A percentile compares a stretch with the other conserved stretches of the same genome.
These are phyloP conservation scores for Candida pseudoglaebosa DNA, from an alignment of 805 yeast genomes.

Conservation along the genomic window DNA sequence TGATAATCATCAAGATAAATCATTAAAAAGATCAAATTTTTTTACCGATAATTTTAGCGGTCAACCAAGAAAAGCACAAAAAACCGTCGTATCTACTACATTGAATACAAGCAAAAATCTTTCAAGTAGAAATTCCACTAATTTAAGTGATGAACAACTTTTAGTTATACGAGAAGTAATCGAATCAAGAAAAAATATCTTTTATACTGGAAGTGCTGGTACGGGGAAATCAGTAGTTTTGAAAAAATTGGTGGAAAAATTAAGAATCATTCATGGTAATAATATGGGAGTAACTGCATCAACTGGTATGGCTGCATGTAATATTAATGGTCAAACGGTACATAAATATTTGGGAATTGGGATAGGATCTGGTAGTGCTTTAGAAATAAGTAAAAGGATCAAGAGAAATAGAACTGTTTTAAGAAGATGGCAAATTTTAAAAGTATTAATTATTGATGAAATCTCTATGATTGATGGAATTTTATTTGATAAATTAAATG, in stretches of 20 bases:
- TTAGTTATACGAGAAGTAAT: constrained; percentile 50
- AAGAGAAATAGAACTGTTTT: constrained; percentile 39
- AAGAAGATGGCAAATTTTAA: constrained; percentile 61
- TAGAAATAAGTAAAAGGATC: constrained; percentile 45
- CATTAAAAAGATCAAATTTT: neutral
- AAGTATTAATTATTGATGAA: constrained; percentile 84
- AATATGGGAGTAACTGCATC: constrained; percentile 88
- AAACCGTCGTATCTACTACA: neutral
- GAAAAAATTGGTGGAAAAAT: constrained; percentile 54
- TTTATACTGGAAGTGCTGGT: constrained; percentile 84
- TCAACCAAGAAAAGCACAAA: constrained; percentile 1
- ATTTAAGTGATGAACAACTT: constrained; percentile 39
- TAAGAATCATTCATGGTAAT: constrained; percentile 40
- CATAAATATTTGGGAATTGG: constrained; percentile 88
- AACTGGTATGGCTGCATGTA: constrained; percentile 93
- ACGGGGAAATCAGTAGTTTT: constrained; percentile 79
- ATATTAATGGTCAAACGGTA: constrained; percentile 86
- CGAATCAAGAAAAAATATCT: constrained; percentile 49
- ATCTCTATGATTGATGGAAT: constrained; percentile 88
- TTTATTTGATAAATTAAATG: constrained; percentile 70
- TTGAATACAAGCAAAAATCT: neutral
- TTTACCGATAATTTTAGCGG: constrained; percentile 3
- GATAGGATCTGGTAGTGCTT: constrained; percentile 54
- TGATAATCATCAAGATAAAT: neutral
- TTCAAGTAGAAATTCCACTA: constrained; percentile 2